phyloP scores from a whole-genome alignment of 1,139 yeast species.

The Tardiomyces depauwii region DNA sequence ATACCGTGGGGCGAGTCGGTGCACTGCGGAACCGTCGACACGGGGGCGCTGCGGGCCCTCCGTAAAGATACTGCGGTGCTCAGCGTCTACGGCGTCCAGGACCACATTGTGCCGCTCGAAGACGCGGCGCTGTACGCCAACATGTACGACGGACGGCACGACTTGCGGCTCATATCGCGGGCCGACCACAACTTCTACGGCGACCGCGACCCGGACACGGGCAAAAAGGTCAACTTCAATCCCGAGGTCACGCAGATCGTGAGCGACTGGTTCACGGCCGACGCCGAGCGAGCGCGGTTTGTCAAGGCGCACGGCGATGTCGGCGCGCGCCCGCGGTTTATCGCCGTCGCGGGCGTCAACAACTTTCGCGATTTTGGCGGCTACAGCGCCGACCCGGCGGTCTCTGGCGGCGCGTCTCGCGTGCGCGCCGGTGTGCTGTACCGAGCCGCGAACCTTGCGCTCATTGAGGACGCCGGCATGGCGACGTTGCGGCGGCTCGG shows the following conservation, averaged over 20 bases:
- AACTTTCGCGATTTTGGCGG: constrained; percentile 83
- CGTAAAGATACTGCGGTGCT: constrained; percentile 42
- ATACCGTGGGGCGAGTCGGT: constrained; percentile 43
- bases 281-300: constrained; percentile 43
- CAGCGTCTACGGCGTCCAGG: constrained; percentile 62
- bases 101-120: constrained; percentile 49
- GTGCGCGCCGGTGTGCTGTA: constrained; percentile 48
- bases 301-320: constrained; percentile 29
- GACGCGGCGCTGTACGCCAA: constrained; percentile 55
- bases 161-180: constrained; percentile 43
- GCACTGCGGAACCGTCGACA: constrained; percentile 43
- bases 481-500: constrained; percentile 28
- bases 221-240: constrained; percentile 47
- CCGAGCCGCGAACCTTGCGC: constrained; percentile 44
- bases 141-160: constrained; percentile 45
- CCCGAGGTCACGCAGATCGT: constrained; percentile 42
- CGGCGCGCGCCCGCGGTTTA: constrained; percentile 43
- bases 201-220: constrained; percentile 11
- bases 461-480: constrained; percentile 20
- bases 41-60: constrained; percentile 33
- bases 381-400: constrained; percentile 28
- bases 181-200: constrained; percentile 70
- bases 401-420: constrained; percentile 2
- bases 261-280: constrained; percentile 40
- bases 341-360: constrained; percentile 50